Evolutionary conservation across 2,329 filamentous ascomycete genomes (phyloP).

Genomic region (Colletotrichum sp.): DNA sequence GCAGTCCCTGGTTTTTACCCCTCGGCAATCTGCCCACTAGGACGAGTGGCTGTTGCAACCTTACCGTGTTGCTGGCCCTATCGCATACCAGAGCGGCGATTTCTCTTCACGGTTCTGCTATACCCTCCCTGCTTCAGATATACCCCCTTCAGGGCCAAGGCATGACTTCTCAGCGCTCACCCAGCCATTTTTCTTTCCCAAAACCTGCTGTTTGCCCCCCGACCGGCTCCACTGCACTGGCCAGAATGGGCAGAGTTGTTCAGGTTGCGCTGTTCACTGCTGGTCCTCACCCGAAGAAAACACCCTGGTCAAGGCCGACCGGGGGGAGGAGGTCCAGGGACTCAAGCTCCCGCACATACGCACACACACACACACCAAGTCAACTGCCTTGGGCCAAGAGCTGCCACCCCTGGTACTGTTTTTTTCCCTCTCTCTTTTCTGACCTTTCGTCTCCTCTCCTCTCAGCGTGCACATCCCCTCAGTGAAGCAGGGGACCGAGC

Average conservation of each 20-base stretch:
- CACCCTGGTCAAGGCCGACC: conserved; percentile 2
- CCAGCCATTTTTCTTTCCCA: conserved; percentile 11
- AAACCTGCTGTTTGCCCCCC: conserved; percentile 21
- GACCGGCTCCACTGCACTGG: conserved; percentile 3
- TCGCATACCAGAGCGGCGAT: conserved; percentile 14
- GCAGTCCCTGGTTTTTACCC: conserved; percentile 4
- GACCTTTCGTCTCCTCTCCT: background rate
- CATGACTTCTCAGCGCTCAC: conserved; percentile 14
- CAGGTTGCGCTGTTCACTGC: conserved; percentile 7
- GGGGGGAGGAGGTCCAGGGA: conserved; percentile 2
- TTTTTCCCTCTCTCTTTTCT: conserved; percentile 11
- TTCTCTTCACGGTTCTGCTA: conserved; percentile 21
- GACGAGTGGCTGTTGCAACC: conserved; percentile 17
- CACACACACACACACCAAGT: conserved; percentile 7
- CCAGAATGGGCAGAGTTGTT: conserved; percentile 13
- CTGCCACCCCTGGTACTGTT: conserved; percentile 16
- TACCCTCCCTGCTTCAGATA: conserved; percentile 24
- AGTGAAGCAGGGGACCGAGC: conserved; percentile 18
- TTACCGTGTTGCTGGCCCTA: conserved; percentile 21
- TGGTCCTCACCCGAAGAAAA: conserved; percentile 7
- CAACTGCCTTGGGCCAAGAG: conserved; percentile 23
- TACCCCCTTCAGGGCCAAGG: conserved; percentile 22
- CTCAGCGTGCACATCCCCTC: background rate
- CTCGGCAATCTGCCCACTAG: conserved; percentile 22
- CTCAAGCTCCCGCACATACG: conserved; percentile 5